Conservation (phyloP, 495 filamentous ascomycete genomes). For the Trypethelium eluteriae region DNA sequence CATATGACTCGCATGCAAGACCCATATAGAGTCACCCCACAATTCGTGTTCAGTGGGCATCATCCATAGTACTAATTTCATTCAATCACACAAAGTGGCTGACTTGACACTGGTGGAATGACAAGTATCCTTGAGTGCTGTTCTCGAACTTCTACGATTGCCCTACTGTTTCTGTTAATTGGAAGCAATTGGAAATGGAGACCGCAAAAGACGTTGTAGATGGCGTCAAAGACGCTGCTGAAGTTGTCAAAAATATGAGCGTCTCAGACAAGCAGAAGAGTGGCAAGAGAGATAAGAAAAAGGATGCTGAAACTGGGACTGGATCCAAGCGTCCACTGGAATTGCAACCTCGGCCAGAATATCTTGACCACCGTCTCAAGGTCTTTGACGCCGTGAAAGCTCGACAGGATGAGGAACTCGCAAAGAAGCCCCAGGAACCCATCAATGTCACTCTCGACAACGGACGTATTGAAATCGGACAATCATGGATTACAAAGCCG, state of each 20-base stretch:
- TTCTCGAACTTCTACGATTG: not conserved
- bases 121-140: not conserved
- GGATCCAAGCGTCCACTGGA: slow-evolving; percentile 41
- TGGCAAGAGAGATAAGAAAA: slow-evolving; percentile 43
- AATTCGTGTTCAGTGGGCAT: not conserved
- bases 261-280: slow-evolving; percentile 39
- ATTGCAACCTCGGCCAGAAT: slow-evolving; percentile 63
- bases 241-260: slow-evolving; percentile 44
- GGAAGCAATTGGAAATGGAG: slow-evolving; percentile 15
- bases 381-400: slow-evolving; percentile 85
- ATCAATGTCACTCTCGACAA: slow-evolving; percentile 61
- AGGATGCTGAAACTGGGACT: slow-evolving; percentile 39
- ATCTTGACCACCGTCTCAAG: slow-evolving; percentile 70
- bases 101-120: not conserved
- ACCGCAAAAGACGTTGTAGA: slow-evolving; percentile 27
- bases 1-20: not conserved
- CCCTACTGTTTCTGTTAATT: not conserved
- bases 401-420: slow-evolving; percentile 65
- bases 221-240: slow-evolving; percentile 14
- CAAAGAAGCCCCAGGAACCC: slow-evolving; percentile 53
- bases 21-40: too few relatives aligned
- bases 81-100: not conserved
- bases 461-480: slow-evolving; percentile 53
- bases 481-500: slow-evolving; percentile 66
- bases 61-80: not conserved